phyloP scores from a whole-genome alignment of 345 rosid species.

The Psidium guajava region DNA sequence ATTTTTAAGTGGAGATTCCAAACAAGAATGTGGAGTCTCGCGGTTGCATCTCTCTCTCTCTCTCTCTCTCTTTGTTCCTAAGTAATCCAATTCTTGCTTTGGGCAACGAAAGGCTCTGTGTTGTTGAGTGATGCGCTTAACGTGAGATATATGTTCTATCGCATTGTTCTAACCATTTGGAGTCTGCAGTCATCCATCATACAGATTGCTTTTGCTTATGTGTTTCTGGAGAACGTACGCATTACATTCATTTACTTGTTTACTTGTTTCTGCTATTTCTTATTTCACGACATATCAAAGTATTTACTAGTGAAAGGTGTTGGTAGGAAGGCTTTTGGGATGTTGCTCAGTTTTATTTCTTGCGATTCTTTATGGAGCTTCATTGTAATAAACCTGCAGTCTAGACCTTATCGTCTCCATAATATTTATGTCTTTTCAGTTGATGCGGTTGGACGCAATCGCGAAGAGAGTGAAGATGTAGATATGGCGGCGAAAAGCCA shows the following conservation, averaged over 20 bases:
- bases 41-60: neutral
- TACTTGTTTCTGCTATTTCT: neutral
- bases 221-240: neutral
- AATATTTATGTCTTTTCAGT: neutral
- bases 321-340: neutral
- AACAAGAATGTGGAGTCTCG: neutral
- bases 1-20: neutral
- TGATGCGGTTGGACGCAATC: neutral
- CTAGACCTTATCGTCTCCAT: neutral
- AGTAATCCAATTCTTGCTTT: neutral
- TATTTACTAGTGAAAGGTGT: neutral
- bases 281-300: neutral
- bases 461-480: neutral
- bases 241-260: neutral
- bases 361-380: neutral
- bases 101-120: neutral
- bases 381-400: neutral
- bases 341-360: neutral
- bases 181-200: neutral
- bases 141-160: neutral
- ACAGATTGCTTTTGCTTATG: neutral
- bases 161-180: neutral
- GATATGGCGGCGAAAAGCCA: neutral
- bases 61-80: neutral
- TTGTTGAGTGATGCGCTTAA: neutral